phyloP scores from a whole-genome alignment of 179 eudicot species.

The Beta lomatogona region DNA sequence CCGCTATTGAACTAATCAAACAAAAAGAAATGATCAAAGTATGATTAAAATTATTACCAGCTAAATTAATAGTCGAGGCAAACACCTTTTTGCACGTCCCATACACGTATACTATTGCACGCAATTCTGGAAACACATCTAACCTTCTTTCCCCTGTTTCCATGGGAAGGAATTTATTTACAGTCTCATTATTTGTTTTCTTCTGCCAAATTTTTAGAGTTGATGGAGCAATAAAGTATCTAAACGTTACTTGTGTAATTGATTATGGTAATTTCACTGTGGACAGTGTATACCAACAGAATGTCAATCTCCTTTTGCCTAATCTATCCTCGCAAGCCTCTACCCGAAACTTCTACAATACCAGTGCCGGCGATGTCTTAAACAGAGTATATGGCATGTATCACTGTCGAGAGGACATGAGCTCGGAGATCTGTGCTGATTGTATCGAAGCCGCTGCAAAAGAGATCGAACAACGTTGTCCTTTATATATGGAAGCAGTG shows the following conservation, averaged over 20 bases:
- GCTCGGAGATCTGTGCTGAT: slow-evolving; percentile 16
- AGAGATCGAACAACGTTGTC: background rate
- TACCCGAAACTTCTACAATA: slow-evolving; percentile 20
- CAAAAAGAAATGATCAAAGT: background rate
- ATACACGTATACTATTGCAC: background rate
- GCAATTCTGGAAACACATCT: too few species aligned
- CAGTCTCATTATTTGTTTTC: background rate
- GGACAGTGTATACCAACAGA: background rate
- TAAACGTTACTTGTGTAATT: background rate
- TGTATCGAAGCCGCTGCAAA: slow-evolving; percentile 17
- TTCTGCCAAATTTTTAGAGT: background rate
- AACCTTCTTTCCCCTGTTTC: slow-evolving; percentile 1
- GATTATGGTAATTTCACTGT: background rate
- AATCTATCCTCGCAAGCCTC: slow-evolving; percentile 12
- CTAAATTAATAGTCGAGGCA: background rate
- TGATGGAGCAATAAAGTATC: slow-evolving; percentile 1
- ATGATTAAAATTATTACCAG: background rate
- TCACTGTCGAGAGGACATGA: slow-evolving; percentile 29
- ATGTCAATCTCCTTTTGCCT: slow-evolving; percentile 17
- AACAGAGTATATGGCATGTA: slow-evolving; percentile 31
- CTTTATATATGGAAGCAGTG: slow-evolving; percentile 2
- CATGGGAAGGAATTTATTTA: slow-evolving; percentile 8
- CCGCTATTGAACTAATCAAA: background rate
- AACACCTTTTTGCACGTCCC: background rate
- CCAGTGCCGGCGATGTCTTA: slow-evolving; percentile 9